Conservation (phyloP, 1,284 basidiomycete species). For the Vanrija sp. region DNA sequence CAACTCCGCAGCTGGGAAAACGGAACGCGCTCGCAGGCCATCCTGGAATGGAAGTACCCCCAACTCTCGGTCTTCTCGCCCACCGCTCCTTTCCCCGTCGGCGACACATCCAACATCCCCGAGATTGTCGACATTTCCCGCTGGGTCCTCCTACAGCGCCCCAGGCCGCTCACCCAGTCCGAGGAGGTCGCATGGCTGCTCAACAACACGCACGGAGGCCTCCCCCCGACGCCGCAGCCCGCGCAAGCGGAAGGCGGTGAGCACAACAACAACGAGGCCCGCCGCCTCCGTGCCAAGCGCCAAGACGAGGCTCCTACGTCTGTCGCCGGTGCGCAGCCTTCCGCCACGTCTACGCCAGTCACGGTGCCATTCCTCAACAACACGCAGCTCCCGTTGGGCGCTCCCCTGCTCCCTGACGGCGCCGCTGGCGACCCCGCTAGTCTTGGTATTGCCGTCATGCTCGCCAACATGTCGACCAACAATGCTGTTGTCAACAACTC, state of each 20-base stretch:
- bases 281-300: slow-evolving; percentile 1
- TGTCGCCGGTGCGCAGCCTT: neutral
- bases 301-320: neutral
- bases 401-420: slow-evolving; percentile 51
- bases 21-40: slow-evolving; percentile 68
- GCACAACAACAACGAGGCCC: neutral
- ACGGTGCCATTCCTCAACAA: slow-evolving; percentile 6
- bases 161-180: neutral
- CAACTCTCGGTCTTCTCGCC: slow-evolving; percentile 60
- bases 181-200: neutral
- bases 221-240: no score
- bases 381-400: slow-evolving; percentile 8
- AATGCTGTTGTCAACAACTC: slow-evolving; percentile 43
- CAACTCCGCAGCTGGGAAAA: slow-evolving; percentile 65
- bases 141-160: neutral
- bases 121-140: neutral
- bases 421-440: slow-evolving; percentile 78
- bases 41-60: slow-evolving; percentile 65
- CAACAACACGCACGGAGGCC: no score
- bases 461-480: slow-evolving; percentile 54
- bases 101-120: neutral
- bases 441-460: slow-evolving; percentile 70
- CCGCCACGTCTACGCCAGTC: neutral
- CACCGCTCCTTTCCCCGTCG: slow-evolving; percentile 19
- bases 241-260: neutral